Percentiles rank a stretch among this genome's conserved stretches.
These are phyloP conservation scores for Lagenidium sp. DNA, from an alignment of 352 stramenopile genomes.

Conservation along the genomic window DNA sequence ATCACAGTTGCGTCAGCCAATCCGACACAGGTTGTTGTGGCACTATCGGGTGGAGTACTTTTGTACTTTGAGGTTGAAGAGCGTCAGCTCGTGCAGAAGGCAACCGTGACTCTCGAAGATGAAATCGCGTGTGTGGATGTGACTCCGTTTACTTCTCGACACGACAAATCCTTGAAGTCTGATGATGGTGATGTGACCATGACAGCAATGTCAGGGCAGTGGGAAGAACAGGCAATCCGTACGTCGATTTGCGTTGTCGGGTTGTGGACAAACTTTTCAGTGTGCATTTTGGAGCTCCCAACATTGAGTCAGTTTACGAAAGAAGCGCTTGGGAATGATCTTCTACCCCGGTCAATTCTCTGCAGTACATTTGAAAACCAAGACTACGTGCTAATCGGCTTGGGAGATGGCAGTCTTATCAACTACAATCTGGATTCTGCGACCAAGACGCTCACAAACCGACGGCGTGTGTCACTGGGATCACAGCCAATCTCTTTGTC, in stretches of 20 bases:
- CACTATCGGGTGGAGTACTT: conserved; percentile 83
- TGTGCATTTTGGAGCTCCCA: conserved; percentile 81
- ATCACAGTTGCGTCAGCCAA: conserved; percentile 85
- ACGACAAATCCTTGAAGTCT: conserved; percentile 4
- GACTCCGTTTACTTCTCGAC: conserved; percentile 32
- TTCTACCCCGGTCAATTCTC: conserved; percentile 84
- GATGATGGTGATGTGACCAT: conserved; percentile 56
- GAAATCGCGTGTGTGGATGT: conserved; percentile 95
- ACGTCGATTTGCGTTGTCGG: conserved; percentile 76
- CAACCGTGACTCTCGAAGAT: conserved; percentile 76
- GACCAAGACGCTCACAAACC: conserved; percentile 37
- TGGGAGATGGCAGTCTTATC: conserved; percentile 95
- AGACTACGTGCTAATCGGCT: conserved; percentile 92
- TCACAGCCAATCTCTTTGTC: conserved; percentile 93
- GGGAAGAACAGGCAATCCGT: conserved; percentile 39
- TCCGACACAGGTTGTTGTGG: conserved; percentile 89
- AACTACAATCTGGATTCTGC: conserved; percentile 82
- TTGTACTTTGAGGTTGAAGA: conserved; percentile 85
- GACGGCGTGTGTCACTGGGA: conserved; percentile 93
- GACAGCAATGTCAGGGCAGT: too few species aligned
- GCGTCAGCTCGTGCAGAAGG: conserved; percentile 46
- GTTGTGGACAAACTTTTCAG: conserved; percentile 91
- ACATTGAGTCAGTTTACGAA: conserved; percentile 58
- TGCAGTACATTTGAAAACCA: conserved; percentile 80
- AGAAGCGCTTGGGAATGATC: conserved; percentile 64